Conservation (phyloP, 2,329 filamentous ascomycete species). For the Graphilbum fragrans region DNA sequence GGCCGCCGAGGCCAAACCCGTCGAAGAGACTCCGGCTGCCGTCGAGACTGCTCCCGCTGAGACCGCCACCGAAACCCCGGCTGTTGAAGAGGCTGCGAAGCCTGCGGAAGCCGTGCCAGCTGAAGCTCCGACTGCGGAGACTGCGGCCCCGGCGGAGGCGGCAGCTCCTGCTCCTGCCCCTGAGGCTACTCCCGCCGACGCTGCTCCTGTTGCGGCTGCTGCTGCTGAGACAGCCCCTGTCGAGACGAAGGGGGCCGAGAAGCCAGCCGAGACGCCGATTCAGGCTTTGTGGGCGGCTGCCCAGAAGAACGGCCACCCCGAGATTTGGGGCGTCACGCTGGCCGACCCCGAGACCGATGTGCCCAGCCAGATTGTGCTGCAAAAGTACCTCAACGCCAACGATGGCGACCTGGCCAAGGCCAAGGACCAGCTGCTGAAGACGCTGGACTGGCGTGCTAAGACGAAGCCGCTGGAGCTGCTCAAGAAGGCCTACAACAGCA, state of each 20-base stretch:
- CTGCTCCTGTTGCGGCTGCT: neutral
- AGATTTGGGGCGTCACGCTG: conserved; percentile 82
- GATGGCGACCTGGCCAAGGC: conserved; percentile 62
- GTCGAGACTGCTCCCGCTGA: neutral
- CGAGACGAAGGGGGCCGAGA: conserved; percentile 1
- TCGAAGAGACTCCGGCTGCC: neutral
- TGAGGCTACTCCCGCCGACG: neutral
- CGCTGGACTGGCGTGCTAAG: conserved; percentile 72
- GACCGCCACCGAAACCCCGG: neutral
- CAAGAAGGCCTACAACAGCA: conserved; percentile 49
- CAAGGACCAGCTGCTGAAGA: conserved; percentile 64
- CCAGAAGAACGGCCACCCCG: conserved; percentile 38
- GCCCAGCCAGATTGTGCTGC: conserved; percentile 71
- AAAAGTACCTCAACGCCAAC: conserved; percentile 92
- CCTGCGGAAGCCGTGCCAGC: neutral
- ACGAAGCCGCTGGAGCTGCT: conserved; percentile 58
- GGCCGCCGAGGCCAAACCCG: conserved; percentile 5
- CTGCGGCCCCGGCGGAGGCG: neutral
- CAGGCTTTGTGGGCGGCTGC: conserved; percentile 15
- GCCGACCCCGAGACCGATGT: conserved; percentile 40
- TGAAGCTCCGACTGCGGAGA: neutral
- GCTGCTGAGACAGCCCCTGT: neutral
- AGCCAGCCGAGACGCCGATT: conserved; percentile 3
- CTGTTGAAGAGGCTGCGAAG: neutral
- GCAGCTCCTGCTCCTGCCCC: neutral